Evolutionary conservation across 768 basidiomycete species (phyloP).

Genomic region (Lentinula detonsa): DNA sequence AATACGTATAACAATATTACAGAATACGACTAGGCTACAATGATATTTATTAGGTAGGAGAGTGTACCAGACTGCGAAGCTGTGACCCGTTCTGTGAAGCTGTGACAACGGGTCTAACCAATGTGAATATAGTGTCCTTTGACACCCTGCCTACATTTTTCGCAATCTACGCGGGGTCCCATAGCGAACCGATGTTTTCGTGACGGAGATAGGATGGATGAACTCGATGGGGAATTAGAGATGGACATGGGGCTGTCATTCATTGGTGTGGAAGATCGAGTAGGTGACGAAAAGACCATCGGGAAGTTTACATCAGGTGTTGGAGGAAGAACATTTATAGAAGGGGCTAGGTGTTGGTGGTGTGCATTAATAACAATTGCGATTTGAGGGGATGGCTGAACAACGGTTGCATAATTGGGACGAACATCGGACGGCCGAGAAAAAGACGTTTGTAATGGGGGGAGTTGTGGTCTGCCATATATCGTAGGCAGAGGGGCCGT

Average conservation of each 20-base stretch:
- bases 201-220: slow-evolving; percentile 12
- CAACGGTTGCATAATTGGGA: neutral
- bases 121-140: slow-evolving; percentile 74
- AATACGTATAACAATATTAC: neutral
- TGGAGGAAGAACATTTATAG: slow-evolving; percentile 23
- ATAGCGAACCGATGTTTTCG: slow-evolving; percentile 53
- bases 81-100: neutral
- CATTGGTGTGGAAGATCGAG: slow-evolving; percentile 15
- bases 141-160: slow-evolving; percentile 57
- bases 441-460: slow-evolving; percentile 13
- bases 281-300: slow-evolving; percentile 9
- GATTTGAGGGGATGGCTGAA: neutral
- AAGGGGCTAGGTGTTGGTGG: slow-evolving; percentile 10
- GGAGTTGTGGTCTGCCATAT: slow-evolving; percentile 10
- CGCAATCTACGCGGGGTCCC: slow-evolving; percentile 66
- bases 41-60: neutral
- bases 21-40: neutral
- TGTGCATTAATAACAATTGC: neutral
- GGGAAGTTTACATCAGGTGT: slow-evolving; percentile 14
- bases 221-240: slow-evolving; percentile 19
- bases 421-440: slow-evolving; percentile 6
- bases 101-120: slow-evolving; percentile 24
- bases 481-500: neutral
- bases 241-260: slow-evolving; percentile 15
- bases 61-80: neutral